phyloP scores from a whole-genome alignment of 2,329 filamentous ascomycete genomes.

The Cercospora berteroae region DNA sequence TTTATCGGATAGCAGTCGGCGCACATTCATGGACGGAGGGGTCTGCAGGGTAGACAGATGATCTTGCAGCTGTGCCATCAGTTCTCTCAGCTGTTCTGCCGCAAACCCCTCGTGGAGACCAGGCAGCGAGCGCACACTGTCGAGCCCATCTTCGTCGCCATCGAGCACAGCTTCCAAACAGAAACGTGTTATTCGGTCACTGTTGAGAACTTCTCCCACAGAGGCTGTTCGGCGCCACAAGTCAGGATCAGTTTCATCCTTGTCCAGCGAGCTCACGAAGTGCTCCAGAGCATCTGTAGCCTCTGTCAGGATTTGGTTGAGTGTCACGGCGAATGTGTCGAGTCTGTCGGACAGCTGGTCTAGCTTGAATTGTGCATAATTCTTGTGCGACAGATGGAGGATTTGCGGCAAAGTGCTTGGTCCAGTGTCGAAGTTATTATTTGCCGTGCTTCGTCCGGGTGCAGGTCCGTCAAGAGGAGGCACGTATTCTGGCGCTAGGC shows the following conservation, averaged over 20 bases:
- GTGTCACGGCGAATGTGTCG: constrained; percentile 27
- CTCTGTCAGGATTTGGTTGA: constrained; percentile 35
- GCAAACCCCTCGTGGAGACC: constrained; percentile 58
- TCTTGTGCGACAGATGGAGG: constrained; percentile 91
- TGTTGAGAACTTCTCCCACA: constrained; percentile 57
- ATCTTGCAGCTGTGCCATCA: constrained; percentile 55
- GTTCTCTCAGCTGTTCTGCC: constrained; percentile 49
- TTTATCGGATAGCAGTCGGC: constrained; percentile 51
- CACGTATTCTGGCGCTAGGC: constrained; percentile 45
- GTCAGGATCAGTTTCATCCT: constrained; percentile 63
- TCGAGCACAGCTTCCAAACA: constrained; percentile 64
- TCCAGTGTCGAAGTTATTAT: constrained; percentile 63
- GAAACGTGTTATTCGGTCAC: constrained; percentile 58
- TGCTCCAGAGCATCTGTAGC: constrained; percentile 49
- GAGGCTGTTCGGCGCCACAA: constrained; percentile 62
- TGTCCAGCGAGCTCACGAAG: constrained; percentile 62
- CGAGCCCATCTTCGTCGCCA: constrained; percentile 57
- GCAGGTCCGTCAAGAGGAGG: constrained; percentile 30
- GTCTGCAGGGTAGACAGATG: constrained; percentile 54
- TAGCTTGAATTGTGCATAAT: constrained; percentile 87
- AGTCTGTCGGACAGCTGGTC: constrained; percentile 50
- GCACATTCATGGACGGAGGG: constrained; percentile 50
- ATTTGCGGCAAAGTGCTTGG: constrained; percentile 84
- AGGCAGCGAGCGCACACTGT: constrained; percentile 55
- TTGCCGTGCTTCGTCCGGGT: constrained; percentile 43